phyloP scores from a whole-genome alignment of 805 yeast genomes.

The Candida koratica region DNA sequence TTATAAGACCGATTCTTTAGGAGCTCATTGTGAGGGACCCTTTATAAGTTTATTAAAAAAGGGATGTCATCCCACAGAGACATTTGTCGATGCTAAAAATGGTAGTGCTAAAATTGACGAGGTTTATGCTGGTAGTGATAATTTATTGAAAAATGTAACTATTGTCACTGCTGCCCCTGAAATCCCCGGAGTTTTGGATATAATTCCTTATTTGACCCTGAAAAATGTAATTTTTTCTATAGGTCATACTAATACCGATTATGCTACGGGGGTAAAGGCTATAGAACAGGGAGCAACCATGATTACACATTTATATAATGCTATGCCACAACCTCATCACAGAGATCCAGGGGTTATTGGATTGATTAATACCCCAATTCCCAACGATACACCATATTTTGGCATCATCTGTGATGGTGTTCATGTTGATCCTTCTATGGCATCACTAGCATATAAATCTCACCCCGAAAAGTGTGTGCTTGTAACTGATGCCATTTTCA shows the following conservation, averaged over 20 bases:
- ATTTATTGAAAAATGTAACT: conserved; percentile 32
- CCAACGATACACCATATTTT: conserved; percentile 38
- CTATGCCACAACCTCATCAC: conserved; percentile 61
- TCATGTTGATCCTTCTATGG: conserved; percentile 55
- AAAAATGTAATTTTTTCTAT: conserved; percentile 39
- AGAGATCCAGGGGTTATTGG: conserved; percentile 57
- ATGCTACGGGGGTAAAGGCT: conserved; percentile 39
- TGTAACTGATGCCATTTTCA: conserved; percentile 58
- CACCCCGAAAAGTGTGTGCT: conserved; percentile 51
- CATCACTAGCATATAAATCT: conserved; percentile 46
- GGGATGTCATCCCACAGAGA: conserved; percentile 49
- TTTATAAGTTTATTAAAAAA: conserved; percentile 46
- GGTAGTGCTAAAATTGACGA: conserved; percentile 26
- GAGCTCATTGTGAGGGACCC: conserved; percentile 62
- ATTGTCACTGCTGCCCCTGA: conserved; percentile 54
- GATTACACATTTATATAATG: conserved; percentile 59
- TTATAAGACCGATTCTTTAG: conserved; percentile 43
- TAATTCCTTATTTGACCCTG: conserved; percentile 33
- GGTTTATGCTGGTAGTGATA: conserved; percentile 35
- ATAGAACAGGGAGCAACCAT: conserved; percentile 51
- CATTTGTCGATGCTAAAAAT: conserved; percentile 37
- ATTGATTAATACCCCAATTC: conserved; percentile 31
- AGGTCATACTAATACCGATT: conserved; percentile 46
- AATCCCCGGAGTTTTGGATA: conserved; percentile 42
- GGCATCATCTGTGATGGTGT: conserved; percentile 58